phyloP scores from a whole-genome alignment of 75 land plant genomes.

The Gnetum montanum region DNA sequence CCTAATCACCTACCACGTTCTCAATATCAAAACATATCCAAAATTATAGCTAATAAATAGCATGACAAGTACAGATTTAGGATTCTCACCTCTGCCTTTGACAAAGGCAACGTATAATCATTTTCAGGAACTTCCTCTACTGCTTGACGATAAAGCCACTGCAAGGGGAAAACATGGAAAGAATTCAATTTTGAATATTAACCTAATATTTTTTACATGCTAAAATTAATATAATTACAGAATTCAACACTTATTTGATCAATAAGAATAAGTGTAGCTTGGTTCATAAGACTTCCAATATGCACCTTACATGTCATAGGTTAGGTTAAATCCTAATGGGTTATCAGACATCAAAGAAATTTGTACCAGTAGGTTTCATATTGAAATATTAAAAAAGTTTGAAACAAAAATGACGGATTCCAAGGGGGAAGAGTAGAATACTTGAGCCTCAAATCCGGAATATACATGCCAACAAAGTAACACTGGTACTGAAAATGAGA shows the following conservation, averaged over 20 bases:
- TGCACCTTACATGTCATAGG: too few relatives aligned
- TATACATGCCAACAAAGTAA: too few relatives aligned
- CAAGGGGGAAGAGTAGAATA: too few relatives aligned
- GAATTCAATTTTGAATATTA: neutral
- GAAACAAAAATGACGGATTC: too few relatives aligned
- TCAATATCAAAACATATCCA: neutral
- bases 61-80: neutral
- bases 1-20: slow-evolving; percentile 55
- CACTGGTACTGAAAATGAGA: too few relatives aligned
- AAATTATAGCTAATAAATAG: neutral
- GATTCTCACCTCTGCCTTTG: slow-evolving; percentile 76
- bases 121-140: slow-evolving; percentile 89
- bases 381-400: too few relatives aligned
- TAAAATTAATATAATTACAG: too few relatives aligned
- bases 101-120: slow-evolving; percentile 88
- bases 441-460: too few relatives aligned
- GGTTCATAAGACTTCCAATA: neutral
- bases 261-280: neutral
- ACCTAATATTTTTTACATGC: neutral
- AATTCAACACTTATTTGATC: too few relatives aligned
- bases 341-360: too few relatives aligned
- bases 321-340: too few relatives aligned
- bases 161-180: neutral
- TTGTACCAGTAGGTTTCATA: too few relatives aligned
- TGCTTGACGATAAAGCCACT: slow-evolving; percentile 95